Conservation (phyloP, 2,329 filamentous ascomycete species). For the Blastomyces gilchristii region DNA sequence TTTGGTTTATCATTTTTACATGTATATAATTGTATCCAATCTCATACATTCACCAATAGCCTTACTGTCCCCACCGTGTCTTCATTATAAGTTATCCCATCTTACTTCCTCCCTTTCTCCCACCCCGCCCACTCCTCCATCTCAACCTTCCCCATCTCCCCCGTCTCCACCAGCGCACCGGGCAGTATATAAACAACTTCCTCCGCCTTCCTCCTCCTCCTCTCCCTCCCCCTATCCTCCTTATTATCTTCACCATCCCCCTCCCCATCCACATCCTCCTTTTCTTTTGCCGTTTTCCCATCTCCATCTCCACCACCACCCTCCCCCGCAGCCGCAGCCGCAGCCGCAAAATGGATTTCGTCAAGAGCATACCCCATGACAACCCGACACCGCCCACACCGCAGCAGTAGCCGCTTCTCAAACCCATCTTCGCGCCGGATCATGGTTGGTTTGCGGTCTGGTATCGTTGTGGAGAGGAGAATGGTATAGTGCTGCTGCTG, state of each 20-base stretch:
- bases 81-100: neutral
- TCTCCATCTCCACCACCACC: slow-evolving; percentile 12
- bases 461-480: slow-evolving; percentile 40
- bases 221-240: slow-evolving; percentile 17
- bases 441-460: slow-evolving; percentile 42
- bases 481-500: slow-evolving; percentile 38
- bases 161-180: slow-evolving; percentile 49
- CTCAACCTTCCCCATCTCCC: slow-evolving; percentile 40
- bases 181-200: slow-evolving; percentile 51
- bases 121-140: slow-evolving; percentile 30
- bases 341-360: slow-evolving; percentile 36
- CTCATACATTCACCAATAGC: neutral
- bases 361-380: slow-evolving; percentile 55
- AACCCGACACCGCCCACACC: slow-evolving; percentile 52
- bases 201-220: slow-evolving; percentile 25
- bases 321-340: slow-evolving; percentile 12
- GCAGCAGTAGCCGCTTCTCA: slow-evolving; percentile 52
- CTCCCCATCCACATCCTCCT: slow-evolving; percentile 12
- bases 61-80: neutral
- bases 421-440: slow-evolving; percentile 53
- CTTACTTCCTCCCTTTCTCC: slow-evolving; percentile 11
- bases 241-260: slow-evolving; percentile 13
- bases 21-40: neutral
- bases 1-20: neutral
- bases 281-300: slow-evolving; percentile 14